phyloP scores from a whole-genome alignment of 108 stramenopile genomes.

The Skeletonema potamos region DNA sequence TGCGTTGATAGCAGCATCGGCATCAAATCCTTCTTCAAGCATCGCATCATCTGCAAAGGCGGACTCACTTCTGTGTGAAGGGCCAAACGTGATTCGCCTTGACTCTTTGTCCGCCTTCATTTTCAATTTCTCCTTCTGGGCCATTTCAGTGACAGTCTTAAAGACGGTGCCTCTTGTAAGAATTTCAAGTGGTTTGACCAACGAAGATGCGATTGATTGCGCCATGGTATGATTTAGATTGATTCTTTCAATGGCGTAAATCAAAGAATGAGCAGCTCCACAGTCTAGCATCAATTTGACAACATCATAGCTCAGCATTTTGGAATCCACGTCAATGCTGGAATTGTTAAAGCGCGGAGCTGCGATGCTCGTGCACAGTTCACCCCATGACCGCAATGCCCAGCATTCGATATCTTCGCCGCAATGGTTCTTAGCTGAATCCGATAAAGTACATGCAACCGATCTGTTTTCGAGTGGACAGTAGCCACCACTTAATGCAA shows the following conservation, averaged over 20 bases:
- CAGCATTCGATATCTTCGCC: neutral
- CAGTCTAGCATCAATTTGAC: slow-evolving; percentile 81
- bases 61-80: slow-evolving; percentile 41
- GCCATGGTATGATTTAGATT: slow-evolving; percentile 83
- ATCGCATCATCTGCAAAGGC: slow-evolving; percentile 63
- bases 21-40: slow-evolving; percentile 76
- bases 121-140: slow-evolving; percentile 51
- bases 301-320: slow-evolving; percentile 79
- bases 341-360: slow-evolving; percentile 65
- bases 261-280: slow-evolving; percentile 78
- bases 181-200: slow-evolving; percentile 87
- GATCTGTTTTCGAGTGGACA: slow-evolving; percentile 17
- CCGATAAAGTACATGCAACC: neutral
- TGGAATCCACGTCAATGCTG: slow-evolving; percentile 56
- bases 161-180: slow-evolving; percentile 69
- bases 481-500: slow-evolving; percentile 75
- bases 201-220: slow-evolving; percentile 50
- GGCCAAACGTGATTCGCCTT: slow-evolving; percentile 31
- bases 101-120: slow-evolving; percentile 14
- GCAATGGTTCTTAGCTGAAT: neutral
- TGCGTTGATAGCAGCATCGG: slow-evolving; percentile 15
- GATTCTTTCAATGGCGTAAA: slow-evolving; percentile 73
- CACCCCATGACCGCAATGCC: slow-evolving; percentile 70
- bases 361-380: slow-evolving; percentile 77
- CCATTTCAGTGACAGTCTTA: slow-evolving; percentile 58